A percentile compares a stretch with the other conserved stretches of the same genome.
Evolutionary conservation across 257 asterid genomes (phyloP).

Genomic region (Lavandula angustifolia): DNA sequence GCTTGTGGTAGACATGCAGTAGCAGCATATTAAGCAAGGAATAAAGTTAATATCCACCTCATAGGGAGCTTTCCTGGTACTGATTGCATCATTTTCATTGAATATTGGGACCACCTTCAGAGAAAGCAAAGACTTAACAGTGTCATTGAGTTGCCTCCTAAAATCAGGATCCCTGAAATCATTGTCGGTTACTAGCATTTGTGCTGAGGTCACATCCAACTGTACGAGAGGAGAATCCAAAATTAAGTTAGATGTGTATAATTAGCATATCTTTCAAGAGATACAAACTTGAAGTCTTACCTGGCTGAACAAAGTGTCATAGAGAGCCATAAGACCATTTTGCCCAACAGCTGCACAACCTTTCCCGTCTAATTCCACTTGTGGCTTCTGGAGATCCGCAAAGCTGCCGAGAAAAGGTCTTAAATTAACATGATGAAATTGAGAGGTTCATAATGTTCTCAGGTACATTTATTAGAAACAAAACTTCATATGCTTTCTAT

Average conservation of each 20-base stretch:
- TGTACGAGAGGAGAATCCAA: slow-evolving; percentile 33
- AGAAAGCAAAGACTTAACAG: slow-evolving; percentile 62
- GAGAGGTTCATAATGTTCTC: not conserved
- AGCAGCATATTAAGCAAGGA: slow-evolving; percentile 24
- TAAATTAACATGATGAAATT: not conserved
- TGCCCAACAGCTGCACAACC: slow-evolving; percentile 99
- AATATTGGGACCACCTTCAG: slow-evolving; percentile 76
- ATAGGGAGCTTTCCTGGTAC: slow-evolving; percentile 81
- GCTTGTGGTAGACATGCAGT: slow-evolving; percentile 14
- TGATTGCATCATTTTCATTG: slow-evolving; percentile 88
- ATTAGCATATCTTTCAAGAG: slow-evolving; percentile 17
- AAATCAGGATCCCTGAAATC: slow-evolving; percentile 75
- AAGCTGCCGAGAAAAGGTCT: slow-evolving; percentile 51
- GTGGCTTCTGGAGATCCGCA: slow-evolving; percentile 99
- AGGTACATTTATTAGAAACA: not conserved
- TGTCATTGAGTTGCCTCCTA: slow-evolving; percentile 64
- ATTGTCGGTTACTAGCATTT: slow-evolving; percentile 79
- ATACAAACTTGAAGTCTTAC: slow-evolving; percentile 37
- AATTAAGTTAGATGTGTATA: slow-evolving; percentile 5
- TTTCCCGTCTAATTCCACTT: slow-evolving; percentile 92
- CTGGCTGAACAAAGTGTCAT: slow-evolving; percentile 95
- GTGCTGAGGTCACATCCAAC: slow-evolving; percentile 83
- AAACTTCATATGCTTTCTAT: slow-evolving; percentile 6
- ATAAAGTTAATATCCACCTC: slow-evolving; percentile 45
- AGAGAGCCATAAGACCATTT: slow-evolving; percentile 95